phyloP scores from a whole-genome alignment of 331 rosid species.

The Quercus phellos region DNA sequence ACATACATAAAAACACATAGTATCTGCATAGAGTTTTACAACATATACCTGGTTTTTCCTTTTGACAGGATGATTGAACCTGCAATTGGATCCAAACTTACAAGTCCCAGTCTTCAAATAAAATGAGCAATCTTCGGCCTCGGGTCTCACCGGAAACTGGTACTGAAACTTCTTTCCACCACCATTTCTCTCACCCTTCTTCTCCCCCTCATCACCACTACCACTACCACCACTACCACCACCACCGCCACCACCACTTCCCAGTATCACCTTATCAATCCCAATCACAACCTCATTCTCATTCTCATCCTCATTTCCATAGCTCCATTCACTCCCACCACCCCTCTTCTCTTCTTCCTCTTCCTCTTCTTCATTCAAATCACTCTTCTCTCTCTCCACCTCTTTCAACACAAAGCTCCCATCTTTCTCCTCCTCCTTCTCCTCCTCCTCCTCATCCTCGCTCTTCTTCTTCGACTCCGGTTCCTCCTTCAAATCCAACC shows the following conservation, averaged over 20 bases:
- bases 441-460: not conserved
- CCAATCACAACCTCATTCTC: conserved; percentile 30
- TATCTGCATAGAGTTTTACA: not conserved
- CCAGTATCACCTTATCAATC: conserved; percentile 13
- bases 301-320: conserved; percentile 26
- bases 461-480: conserved; percentile 26
- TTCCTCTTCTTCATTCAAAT: conserved; percentile 19
- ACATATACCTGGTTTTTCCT: conserved; percentile 57
- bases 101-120: conserved; percentile 83
- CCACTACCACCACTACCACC: conserved; percentile 9
- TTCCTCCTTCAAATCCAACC: conserved; percentile 46
- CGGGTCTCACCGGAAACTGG: conserved; percentile 78
- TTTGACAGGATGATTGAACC: conserved; percentile 76
- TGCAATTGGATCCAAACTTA: conserved; percentile 84
- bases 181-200: conserved; percentile 26
- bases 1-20: not conserved
- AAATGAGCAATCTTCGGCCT: conserved; percentile 83
- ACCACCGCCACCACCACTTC: conserved; percentile 14
- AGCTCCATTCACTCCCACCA: conserved; percentile 9
- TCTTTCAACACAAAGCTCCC: not conserved
- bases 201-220: conserved; percentile 30
- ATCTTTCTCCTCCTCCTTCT: not conserved
- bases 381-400: conserved; percentile 8
- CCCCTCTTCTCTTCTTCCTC: not conserved
- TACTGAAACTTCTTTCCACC: not conserved